Base-by-base conservation (phyloP, 345 rosid species). In the Linum trigynum region DNA sequence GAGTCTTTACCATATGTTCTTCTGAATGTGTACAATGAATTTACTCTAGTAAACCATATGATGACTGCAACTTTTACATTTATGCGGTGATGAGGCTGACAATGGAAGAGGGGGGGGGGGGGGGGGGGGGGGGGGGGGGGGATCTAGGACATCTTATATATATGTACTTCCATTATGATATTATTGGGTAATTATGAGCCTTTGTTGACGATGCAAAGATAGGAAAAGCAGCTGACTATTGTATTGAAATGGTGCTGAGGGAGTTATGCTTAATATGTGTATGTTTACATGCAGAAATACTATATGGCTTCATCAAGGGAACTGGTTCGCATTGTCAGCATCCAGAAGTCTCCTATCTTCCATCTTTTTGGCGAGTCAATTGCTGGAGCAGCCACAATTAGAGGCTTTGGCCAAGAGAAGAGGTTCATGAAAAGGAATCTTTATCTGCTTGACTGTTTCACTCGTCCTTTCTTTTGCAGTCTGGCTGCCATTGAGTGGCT, bases 271-370 rank as follows among this genome's bases (percentile, higher is more conserved):
- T 32, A 61, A 11, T 35, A 48, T 55, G 58, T 5, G 14, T 39
- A n/a, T 60, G 37, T 10, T 50, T 36, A 62, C 58, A 64, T 77
- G 84, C 95, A 95, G 96, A 95, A 95, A 80, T 95, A 95, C 86
- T 95, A 95, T 83, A 95, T 95, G 97, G 92, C 99, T 65, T 95
- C 99, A 41, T 95, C 99, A 0, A 83, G 99, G 78, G 99, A 95
- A 80, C 77, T 95, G 59, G 99, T 95, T 39, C 97, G 99, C 60
- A 95, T 95, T 66, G 96, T 95, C 67, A 95, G 99, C 84, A 95
- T 89, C 69, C 99, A 95, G 77, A 95, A 95, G 77, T 95, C 99
- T 78, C 97, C 99, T 57, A 74, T 95, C 69, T 86, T 95, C 74
- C 84, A 95, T 83, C 89, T 95, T 58, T 95, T 95, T 72, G 96